A percentile compares a stretch with the other conserved stretches of the same genome.
phyloP scores from a whole-genome alignment of 176 grass and related monocot genomes.

The Aegilops tauschii region DNA sequence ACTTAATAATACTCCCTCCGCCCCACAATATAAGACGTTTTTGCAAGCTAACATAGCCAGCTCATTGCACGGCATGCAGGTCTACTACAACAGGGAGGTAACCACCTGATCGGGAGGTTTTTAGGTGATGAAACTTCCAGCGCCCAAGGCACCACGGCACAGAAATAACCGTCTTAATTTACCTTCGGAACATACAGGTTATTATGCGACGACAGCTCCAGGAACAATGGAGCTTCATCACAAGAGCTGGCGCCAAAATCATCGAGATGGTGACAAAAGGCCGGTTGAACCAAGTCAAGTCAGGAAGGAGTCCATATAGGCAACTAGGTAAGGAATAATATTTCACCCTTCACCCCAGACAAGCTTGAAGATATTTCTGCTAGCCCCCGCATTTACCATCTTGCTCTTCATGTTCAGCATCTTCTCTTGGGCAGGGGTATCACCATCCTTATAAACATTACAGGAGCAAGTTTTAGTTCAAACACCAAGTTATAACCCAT shows the following conservation, averaged over 20 bases:
- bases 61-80: not conserved
- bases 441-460: slow-evolving; percentile 55
- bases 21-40: too few species aligned
- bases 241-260: not conserved
- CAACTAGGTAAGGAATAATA: not conserved
- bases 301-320: not conserved
- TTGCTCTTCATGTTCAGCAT: slow-evolving; percentile 68
- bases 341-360: slow-evolving; percentile 43
- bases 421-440: slow-evolving; percentile 57
- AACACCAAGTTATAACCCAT: not conserved
- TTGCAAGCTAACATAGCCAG: not conserved
- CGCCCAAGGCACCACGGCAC: not conserved
- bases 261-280: not conserved
- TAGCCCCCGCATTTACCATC: slow-evolving; percentile 48
- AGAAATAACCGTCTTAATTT: not conserved
- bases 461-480: not conserved
- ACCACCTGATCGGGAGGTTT: not conserved
- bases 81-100: not conserved
- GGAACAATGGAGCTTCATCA: not conserved
- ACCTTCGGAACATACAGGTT: not conserved
- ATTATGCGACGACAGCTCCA: not conserved
- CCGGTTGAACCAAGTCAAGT: not conserved
- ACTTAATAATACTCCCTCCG: too few species aligned
- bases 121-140: not conserved
- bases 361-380: slow-evolving; percentile 83